Conservation (phyloP, 2,329 filamentous ascomycete genomes). For the Exophiala spinifera region DNA sequence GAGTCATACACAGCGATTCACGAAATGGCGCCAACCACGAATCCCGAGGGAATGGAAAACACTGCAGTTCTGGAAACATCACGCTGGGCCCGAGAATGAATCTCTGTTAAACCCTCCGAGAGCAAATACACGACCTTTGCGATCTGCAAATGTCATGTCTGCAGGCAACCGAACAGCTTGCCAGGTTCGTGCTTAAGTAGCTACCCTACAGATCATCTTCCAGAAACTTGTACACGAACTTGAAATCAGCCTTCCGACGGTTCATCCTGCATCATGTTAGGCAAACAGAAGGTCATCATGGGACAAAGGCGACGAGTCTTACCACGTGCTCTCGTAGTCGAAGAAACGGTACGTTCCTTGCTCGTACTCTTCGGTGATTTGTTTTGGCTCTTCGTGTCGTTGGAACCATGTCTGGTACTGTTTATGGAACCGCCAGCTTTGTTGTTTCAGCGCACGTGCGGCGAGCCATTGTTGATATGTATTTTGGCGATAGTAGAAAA, state of each 20-base stretch:
- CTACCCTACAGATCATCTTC: slow-evolving; percentile 74
- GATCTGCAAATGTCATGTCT: slow-evolving; percentile 7
- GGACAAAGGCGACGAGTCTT: slow-evolving; percentile 39
- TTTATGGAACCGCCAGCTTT: slow-evolving; percentile 99
- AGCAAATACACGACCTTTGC: background rate
- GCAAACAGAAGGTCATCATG: slow-evolving; percentile 18
- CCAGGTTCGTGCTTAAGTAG: slow-evolving; percentile 4
- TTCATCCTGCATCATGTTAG: slow-evolving; percentile 73
- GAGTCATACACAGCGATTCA: background rate
- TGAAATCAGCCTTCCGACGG: slow-evolving; percentile 93
- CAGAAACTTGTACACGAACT: slow-evolving; percentile 96
- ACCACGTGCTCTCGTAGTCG: slow-evolving; percentile 99
- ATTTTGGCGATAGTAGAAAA: slow-evolving; percentile 98
- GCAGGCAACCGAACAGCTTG: slow-evolving; percentile 14
- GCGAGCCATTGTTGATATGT: slow-evolving; percentile 94
- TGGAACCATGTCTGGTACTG: slow-evolving; percentile 99
- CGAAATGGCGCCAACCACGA: background rate
- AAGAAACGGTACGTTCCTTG: slow-evolving; percentile 99
- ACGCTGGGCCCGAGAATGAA: slow-evolving; percentile 1
- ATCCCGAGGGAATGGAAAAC: background rate
- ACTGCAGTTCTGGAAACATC: no score
- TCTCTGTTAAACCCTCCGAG: slow-evolving; percentile 10
- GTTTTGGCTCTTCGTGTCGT: slow-evolving; percentile 95
- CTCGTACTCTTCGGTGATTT: slow-evolving; percentile 97
- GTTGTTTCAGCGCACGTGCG: slow-evolving; percentile 93